Base-by-base conservation (phyloP, 495 filamentous ascomycete genomes). In the Tuber aestivum region DNA sequence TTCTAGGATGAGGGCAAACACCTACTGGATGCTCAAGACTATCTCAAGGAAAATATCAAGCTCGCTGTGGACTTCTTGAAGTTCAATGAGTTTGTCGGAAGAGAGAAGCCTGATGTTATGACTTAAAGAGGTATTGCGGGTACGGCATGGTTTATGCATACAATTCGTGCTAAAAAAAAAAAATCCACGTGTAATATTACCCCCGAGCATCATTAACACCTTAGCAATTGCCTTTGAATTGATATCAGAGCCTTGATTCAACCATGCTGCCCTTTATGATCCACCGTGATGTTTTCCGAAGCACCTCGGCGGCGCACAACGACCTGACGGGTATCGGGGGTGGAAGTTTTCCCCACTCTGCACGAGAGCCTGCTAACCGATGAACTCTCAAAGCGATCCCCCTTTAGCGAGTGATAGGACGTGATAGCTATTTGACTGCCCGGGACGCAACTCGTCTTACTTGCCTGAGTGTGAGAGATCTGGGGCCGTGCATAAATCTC, bases 51-150 rank as follows among this genome's bases (percentile, higher is more conserved):
- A 71, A 94, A 95, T 80, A 91, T 99, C 77, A 87, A 90, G 78
- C 87, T 97, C 80, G 93, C 95, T 2, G 89, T 94, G 23, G 89
- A 90, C 45, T 87, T 99, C 71, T 86, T 99, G 83, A 92, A 92
- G 86, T 92, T 99, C 85, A 90, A 97, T 87, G 91, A 97, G 85
- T 92, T 90, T 82, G 88, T 97, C 79, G 94, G 93, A 77, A 89
- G 94, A 69, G 93, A 92, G 78, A 92, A 97, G 86, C 95, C 95
- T 42, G 92, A 97, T 87, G 95, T 97, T 56, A 95, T 93, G 89
- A 97, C 94, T 70, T 97, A 90, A 86, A 48, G 35, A 38, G 56
- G 56, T 65, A 32, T 61, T 27, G 56, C 10, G 20, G 4, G 56
- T 65, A 65, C 35, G 27, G 56, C 56, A 65, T 65, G 27, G 56